Conservation (phyloP, 495 filamentous ascomycete genomes). For the Lasiosphaeria miniovina region DNA sequence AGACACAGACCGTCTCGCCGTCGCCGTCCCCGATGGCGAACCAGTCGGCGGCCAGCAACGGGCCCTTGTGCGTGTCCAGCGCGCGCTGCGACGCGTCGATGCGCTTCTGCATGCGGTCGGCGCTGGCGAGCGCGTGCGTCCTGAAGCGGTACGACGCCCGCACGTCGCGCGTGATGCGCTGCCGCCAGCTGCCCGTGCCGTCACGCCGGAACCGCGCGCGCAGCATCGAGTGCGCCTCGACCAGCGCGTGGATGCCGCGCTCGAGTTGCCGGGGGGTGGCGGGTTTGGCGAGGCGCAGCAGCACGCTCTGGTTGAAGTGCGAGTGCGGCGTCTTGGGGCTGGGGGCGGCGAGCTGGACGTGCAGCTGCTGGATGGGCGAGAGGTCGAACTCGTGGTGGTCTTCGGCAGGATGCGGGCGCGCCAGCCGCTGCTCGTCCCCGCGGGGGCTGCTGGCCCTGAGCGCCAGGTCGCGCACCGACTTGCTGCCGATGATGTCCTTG, state of each 20-base stretch:
- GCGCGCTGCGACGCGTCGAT: conserved; percentile 25
- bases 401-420: conserved; percentile 1
- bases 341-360: conserved; percentile 40
- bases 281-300: conserved; percentile 44
- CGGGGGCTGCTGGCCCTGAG: conserved; percentile 6
- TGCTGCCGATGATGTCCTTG: conserved; percentile 21
- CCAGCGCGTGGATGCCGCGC: conserved; percentile 46
- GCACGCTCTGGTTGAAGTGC: conserved; percentile 63
- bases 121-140: conserved; percentile 20
- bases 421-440: neutral
- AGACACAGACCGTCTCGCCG: conserved; percentile 34
- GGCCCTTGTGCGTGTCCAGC: conserved; percentile 34
- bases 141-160: conserved; percentile 24
- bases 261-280: conserved; percentile 35
- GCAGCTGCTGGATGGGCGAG: conserved; percentile 60
- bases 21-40: conserved; percentile 21
- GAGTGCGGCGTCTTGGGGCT: conserved; percentile 15
- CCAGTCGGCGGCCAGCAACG: conserved; percentile 31
- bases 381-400: conserved; percentile 34
- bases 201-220: conserved; percentile 50
- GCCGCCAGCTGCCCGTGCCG: conserved; percentile 23
- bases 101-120: conserved; percentile 17
- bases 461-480: conserved; percentile 23
- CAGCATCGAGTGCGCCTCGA: conserved; percentile 61
- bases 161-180: conserved; percentile 27